A percentile compares a stretch with the other conserved stretches of the same genome.
These are phyloP conservation scores for Clavaria fumosa DNA, from an alignment of 768 basidiomycete genomes.

Conservation along the genomic window DNA sequence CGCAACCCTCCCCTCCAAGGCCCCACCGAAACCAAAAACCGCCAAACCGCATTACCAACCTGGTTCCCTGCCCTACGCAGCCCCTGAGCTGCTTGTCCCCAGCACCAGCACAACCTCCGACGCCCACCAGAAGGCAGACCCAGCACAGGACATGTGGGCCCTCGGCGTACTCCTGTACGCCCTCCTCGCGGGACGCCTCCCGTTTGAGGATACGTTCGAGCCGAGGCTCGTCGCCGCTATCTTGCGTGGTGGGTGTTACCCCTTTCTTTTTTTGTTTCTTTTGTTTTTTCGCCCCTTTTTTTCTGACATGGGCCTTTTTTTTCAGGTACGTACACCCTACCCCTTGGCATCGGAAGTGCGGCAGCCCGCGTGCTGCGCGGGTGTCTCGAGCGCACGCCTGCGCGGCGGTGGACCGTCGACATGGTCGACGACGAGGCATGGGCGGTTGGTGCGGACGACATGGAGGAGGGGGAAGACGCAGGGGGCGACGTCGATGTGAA, in stretches of 20 bases:
- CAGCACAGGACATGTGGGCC: conserved; percentile 93
- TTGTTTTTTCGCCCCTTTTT: conserved; percentile 5
- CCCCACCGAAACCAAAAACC: background rate
- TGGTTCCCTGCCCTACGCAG: conserved; percentile 82
- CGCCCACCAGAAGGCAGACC: conserved; percentile 35
- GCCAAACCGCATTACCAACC: conserved; percentile 37
- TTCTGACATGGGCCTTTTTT: background rate
- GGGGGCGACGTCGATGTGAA: too few relatives aligned
- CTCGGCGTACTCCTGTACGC: conserved; percentile 82
- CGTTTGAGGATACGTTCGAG: conserved; percentile 83
- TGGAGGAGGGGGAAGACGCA: too few relatives aligned
- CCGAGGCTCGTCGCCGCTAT: conserved; percentile 89
- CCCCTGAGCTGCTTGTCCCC: conserved; percentile 73
- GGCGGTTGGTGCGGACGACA: conserved; percentile 57
- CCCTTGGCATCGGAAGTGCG: conserved; percentile 38
- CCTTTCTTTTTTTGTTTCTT: background rate
- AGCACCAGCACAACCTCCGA: conserved; percentile 25
- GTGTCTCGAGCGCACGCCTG: conserved; percentile 53
- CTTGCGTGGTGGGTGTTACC: conserved; percentile 41
- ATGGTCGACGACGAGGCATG: conserved; percentile 71
- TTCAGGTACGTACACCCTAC: conserved; percentile 49
- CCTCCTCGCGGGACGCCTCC: conserved; percentile 70
- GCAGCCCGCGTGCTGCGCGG: conserved; percentile 61
- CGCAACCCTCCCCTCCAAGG: background rate
- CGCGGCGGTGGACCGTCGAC: conserved; percentile 62